Evolutionary conservation across 2,329 filamentous ascomycete species (phyloP).

Genomic region (Phialocephala sp.): DNA sequence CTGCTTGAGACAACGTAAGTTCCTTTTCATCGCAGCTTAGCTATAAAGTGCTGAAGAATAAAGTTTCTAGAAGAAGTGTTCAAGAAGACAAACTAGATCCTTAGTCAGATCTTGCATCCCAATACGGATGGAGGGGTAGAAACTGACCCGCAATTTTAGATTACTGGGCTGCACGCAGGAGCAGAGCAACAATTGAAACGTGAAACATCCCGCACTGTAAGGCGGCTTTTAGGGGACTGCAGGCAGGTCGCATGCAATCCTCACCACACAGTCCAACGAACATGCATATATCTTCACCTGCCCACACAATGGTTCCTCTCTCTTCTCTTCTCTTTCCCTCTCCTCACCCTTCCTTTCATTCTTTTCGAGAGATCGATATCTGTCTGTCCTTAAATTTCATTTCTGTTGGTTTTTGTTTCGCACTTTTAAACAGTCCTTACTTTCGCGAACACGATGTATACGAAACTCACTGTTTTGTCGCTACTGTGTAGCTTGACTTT

Average conservation of each 20-base stretch:
- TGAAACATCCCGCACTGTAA: slow-evolving; percentile 7
- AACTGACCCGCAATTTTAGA: neutral
- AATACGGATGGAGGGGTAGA: neutral
- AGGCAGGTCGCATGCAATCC: neutral
- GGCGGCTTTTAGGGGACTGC: neutral
- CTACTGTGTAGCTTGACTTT: slow-evolving; percentile 9
- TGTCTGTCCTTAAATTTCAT: neutral
- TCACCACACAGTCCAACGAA: neutral
- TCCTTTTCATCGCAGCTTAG: neutral
- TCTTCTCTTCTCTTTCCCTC: neutral
- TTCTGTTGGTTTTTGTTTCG: slow-evolving; percentile 5
- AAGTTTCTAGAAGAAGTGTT: neutral
- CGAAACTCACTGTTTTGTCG: neutral
- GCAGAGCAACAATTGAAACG: neutral
- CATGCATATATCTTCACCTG: slow-evolving; percentile 2
- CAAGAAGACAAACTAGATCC: neutral
- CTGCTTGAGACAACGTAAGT: too few species aligned
- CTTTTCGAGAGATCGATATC: neutral
- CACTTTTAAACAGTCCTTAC: slow-evolving; percentile 12
- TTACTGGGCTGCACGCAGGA: slow-evolving; percentile 9
- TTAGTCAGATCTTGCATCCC: neutral
- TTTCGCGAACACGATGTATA: slow-evolving; percentile 5
- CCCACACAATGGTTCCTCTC: neutral
- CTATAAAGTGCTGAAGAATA: neutral
- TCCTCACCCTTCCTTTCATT: slow-evolving; percentile 1